Conservation (phyloP, 169 alveolate species). For the Cryptosporidium andersoni region DNA sequence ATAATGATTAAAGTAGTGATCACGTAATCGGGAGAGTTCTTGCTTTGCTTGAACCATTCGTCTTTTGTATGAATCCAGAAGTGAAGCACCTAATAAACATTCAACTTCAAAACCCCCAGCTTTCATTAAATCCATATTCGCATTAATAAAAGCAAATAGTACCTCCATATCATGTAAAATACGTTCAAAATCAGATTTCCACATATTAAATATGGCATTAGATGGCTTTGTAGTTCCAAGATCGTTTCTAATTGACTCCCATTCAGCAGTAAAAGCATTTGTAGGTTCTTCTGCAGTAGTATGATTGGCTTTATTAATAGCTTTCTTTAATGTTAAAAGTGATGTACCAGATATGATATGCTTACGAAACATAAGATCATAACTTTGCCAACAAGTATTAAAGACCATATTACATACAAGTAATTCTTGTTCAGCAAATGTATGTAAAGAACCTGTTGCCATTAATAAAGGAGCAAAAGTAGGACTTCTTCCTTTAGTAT, state of each 20-base stretch:
- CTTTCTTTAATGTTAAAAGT: slow-evolving; percentile 53
- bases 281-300: slow-evolving; percentile 64
- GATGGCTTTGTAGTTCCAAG: slow-evolving; percentile 34
- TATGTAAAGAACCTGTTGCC: slow-evolving; percentile 70
- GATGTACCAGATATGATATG: slow-evolving; percentile 66
- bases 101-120: slow-evolving; percentile 71
- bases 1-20: slow-evolving; percentile 42
- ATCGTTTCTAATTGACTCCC: slow-evolving; percentile 69
- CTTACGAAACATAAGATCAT: slow-evolving; percentile 62
- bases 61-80: slow-evolving; percentile 59
- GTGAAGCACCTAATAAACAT: slow-evolving; percentile 64
- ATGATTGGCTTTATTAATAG: slow-evolving; percentile 64
- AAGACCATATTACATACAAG: slow-evolving; percentile 69
- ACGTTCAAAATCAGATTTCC: slow-evolving; percentile 67
- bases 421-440: slow-evolving; percentile 67
- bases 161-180: slow-evolving; percentile 68
- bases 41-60: slow-evolving; percentile 69
- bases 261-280: slow-evolving; percentile 58
- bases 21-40: slow-evolving; percentile 49
- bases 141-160: slow-evolving; percentile 64
- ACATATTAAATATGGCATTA: slow-evolving; percentile 39
- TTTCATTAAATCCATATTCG: slow-evolving; percentile 63
- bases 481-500: slow-evolving; percentile 66
- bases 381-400: slow-evolving; percentile 71
- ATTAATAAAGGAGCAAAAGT: slow-evolving; percentile 70